phyloP scores from a whole-genome alignment of 2,329 filamentous ascomycete genomes.

The Curvularia spicifera region DNA sequence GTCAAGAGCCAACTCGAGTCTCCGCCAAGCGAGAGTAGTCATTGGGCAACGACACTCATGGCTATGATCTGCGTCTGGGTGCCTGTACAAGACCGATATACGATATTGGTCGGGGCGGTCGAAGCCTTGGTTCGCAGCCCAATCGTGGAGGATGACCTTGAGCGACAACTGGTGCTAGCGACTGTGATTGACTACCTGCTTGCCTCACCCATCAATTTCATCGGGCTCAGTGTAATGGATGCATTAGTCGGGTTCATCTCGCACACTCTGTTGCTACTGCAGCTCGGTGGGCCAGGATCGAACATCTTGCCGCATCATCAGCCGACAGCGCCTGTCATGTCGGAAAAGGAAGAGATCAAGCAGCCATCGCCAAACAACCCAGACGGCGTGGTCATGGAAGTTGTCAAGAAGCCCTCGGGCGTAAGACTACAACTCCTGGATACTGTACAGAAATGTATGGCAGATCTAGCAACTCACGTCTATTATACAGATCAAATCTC shows the following conservation, averaged over 20 bases:
- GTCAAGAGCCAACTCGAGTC: conserved; percentile 36
- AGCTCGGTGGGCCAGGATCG: conserved; percentile 60
- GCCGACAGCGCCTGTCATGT: conserved; percentile 39
- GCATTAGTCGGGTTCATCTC: conserved; percentile 84
- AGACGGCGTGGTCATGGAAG: conserved; percentile 47
- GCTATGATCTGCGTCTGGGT: conserved; percentile 83
- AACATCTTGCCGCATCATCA: conserved; percentile 49
- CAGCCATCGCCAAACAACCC: conserved; percentile 28
- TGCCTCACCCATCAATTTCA: conserved; percentile 88
- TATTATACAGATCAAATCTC: conserved; percentile 97
- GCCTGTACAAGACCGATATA: conserved; percentile 91
- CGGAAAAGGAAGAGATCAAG: conserved; percentile 29
- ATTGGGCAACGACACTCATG: conserved; percentile 85
- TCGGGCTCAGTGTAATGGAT: conserved; percentile 96
- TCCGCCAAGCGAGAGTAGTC: conserved; percentile 59
- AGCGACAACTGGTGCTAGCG: conserved; percentile 75
- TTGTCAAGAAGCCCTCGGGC: conserved; percentile 57
- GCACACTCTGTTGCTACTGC: conserved; percentile 79
- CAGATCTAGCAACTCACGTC: conserved; percentile 89
- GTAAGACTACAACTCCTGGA: conserved; percentile 68
- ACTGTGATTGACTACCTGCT: conserved; percentile 82
- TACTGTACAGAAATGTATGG: conserved; percentile 81
- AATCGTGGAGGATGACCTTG: conserved; percentile 72
- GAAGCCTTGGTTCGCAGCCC: conserved; percentile 74
- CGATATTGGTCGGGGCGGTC: conserved; percentile 82